These are phyloP conservation scores for Porcisia hertigi DNA, from an alignment of 208 protist species.

Conservation along the genomic window DNA sequence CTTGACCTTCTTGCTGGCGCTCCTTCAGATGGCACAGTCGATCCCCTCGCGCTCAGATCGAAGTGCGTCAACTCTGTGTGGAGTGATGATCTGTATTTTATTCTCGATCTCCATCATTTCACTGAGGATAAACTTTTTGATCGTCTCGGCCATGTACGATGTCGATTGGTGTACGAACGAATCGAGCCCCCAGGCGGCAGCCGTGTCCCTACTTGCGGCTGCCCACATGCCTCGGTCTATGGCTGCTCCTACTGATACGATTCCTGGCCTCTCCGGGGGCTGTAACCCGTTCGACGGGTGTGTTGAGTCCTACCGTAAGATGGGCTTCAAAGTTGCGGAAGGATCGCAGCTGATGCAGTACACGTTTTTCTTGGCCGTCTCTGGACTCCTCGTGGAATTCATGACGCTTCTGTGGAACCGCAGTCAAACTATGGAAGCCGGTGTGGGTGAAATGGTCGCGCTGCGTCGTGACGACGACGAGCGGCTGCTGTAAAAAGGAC, in stretches of 20 bases:
- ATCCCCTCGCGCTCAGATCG: slow-evolving; percentile 18
- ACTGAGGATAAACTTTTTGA: slow-evolving; percentile 9
- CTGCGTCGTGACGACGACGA: slow-evolving; percentile 4
- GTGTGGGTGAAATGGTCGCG: background rate
- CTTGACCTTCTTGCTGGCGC: slow-evolving; percentile 15
- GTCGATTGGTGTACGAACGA: slow-evolving; percentile 20
- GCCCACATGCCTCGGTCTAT: too few species aligned
- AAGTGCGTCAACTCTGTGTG: slow-evolving; percentile 22
- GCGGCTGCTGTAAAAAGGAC: background rate
- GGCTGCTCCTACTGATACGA: background rate
- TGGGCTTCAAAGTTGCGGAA: slow-evolving; percentile 29
- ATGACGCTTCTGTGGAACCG: slow-evolving; percentile 9
- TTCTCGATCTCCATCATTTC: slow-evolving; percentile 8
- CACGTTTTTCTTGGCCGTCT: background rate
- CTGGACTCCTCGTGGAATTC: slow-evolving; percentile 10
- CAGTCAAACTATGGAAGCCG: slow-evolving; percentile 13
- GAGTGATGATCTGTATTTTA: slow-evolving; percentile 14
- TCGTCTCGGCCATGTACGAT: slow-evolving; percentile 26
- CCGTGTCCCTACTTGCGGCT: background rate
- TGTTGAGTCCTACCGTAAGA: slow-evolving; percentile 29
- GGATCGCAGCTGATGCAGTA: slow-evolving; percentile 13
- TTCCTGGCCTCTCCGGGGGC: background rate
- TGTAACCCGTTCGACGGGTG: slow-evolving; percentile 39
- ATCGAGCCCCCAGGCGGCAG: too few species aligned
- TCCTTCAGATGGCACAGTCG: slow-evolving; percentile 19